phyloP scores from a whole-genome alignment of 306 rosid species.

The Delonix regia region DNA sequence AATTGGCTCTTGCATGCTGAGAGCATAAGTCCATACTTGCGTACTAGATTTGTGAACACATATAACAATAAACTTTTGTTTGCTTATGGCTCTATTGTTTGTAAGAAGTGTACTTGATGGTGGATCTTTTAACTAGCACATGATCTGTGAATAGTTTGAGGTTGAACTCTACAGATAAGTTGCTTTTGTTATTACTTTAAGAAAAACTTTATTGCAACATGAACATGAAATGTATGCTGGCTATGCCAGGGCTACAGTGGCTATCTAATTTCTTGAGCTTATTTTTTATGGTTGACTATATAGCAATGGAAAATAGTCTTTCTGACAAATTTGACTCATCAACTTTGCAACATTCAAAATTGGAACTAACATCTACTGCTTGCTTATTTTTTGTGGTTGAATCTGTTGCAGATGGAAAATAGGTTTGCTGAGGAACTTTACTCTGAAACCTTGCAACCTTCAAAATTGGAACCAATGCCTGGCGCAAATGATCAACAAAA shows the following conservation, averaged over 20 bases:
- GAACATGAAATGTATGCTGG: background rate
- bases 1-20: too few species aligned
- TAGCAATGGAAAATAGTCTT: slow-evolving; percentile 60
- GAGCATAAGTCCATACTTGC: too few species aligned
- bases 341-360: slow-evolving; percentile 50
- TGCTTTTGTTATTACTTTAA: background rate
- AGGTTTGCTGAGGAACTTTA: slow-evolving; percentile 75
- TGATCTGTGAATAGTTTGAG: background rate
- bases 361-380: slow-evolving; percentile 43
- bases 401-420: slow-evolving; percentile 62
- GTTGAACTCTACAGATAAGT: background rate
- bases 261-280: background rate
- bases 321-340: slow-evolving; percentile 75
- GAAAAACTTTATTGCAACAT: background rate
- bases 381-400: slow-evolving; percentile 1
- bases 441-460: slow-evolving; percentile 56
- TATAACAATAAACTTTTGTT: background rate
- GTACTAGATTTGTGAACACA: background rate
- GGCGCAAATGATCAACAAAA: slow-evolving; percentile 24
- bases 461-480: slow-evolving; percentile 49
- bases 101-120: background rate
- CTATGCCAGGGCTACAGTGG: background rate
- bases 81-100: background rate
- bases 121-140: background rate
- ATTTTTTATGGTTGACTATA: slow-evolving; percentile 16